Conservation (phyloP, 2,329 filamentous ascomycete genomes). For the Sporothrix pallida region DNA sequence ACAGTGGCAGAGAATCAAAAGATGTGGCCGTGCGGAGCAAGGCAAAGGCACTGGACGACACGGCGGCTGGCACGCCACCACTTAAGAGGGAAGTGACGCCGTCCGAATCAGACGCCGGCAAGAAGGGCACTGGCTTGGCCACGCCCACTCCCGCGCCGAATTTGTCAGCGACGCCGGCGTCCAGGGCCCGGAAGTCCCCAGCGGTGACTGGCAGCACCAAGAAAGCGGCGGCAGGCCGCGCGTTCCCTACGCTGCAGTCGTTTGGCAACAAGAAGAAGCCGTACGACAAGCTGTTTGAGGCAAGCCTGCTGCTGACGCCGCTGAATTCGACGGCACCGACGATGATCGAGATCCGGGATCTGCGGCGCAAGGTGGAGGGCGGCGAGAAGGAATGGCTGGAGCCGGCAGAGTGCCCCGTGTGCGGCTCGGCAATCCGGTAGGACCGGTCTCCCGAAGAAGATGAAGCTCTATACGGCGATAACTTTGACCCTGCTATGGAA, state of each 20-base stretch:
- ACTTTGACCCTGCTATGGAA: no score
- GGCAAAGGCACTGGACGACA: not conserved
- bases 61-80: conserved; percentile 5
- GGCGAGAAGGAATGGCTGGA: conserved; percentile 62
- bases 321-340: conserved; percentile 53
- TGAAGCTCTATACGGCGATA: not conserved
- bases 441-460: not conserved
- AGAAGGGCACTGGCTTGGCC: conserved; percentile 6
- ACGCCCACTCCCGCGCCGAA: conserved; percentile 36
- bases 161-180: conserved; percentile 34
- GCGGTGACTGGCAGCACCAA: conserved; percentile 14
- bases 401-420: conserved; percentile 57
- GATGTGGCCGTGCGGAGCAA: conserved; percentile 4
- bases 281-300: conserved; percentile 60
- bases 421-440: conserved; percentile 43
- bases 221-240: conserved; percentile 43
- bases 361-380: conserved; percentile 54
- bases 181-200: conserved; percentile 26
- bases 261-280: conserved; percentile 49
- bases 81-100: conserved; percentile 34
- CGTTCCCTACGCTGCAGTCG: conserved; percentile 40
- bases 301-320: conserved; percentile 54
- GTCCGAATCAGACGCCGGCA: conserved; percentile 2
- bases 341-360: conserved; percentile 58
- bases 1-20: not conserved